Percentiles rank a stretch among this genome's conserved stretches.
Evolutionary conservation across 441 rosid genomes (phyloP).

Genomic region (Melastoma candidum): DNA sequence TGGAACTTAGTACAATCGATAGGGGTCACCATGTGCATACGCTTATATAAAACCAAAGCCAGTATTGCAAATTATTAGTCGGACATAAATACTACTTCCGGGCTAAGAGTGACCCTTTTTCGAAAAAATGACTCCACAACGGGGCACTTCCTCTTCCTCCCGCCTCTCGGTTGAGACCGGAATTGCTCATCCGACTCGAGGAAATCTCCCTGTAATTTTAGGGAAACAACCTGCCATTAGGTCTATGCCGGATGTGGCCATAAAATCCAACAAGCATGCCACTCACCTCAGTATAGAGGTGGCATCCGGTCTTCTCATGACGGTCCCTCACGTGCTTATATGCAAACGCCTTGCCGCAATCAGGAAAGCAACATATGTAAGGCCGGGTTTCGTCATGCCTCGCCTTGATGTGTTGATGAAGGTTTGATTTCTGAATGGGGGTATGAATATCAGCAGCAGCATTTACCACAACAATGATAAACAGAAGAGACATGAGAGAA

Average conservation of each 20-base stretch:
- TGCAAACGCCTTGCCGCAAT: constrained; percentile 65
- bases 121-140: constrained; percentile 46
- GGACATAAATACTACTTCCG: no score
- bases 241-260: background rate
- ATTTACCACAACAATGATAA: no score
- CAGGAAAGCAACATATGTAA: constrained; percentile 49
- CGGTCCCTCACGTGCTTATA: constrained; percentile 77
- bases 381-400: constrained; percentile 49
- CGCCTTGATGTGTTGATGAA: constrained; percentile 49
- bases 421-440: constrained; percentile 53
- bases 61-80: no score
- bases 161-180: constrained; percentile 72
- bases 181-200: constrained; percentile 52
- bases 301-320: constrained; percentile 61
- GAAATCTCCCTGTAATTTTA: constrained; percentile 60
- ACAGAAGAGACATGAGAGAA: no score
- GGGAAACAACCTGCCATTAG: background rate
- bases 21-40: no score
- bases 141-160: constrained; percentile 60
- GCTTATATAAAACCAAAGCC: no score
- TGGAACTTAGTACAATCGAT: no score
- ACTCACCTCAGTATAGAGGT: constrained; percentile 53
- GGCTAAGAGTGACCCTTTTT: constrained; percentile 40
- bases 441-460: no score
- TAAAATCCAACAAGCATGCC: background rate